A percentile compares a stretch with the other conserved stretches of the same genome.
Evolutionary conservation across 495 filamentous ascomycete genomes (phyloP).

Genomic region (Astrocystis sublimbata): DNA sequence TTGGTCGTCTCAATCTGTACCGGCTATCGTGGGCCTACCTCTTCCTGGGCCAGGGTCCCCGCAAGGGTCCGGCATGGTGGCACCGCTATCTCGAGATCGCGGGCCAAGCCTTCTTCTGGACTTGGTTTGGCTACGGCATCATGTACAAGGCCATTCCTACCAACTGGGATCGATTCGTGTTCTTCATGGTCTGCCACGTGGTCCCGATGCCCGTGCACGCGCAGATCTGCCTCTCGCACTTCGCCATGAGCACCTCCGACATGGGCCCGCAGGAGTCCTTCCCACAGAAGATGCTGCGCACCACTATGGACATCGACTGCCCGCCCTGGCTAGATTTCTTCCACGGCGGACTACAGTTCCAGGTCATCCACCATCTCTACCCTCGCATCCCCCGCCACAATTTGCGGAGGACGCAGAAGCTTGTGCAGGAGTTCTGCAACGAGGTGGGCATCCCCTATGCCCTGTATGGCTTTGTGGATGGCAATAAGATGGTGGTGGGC

Average conservation of each 20-base stretch:
- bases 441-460: slow-evolving; percentile 94
- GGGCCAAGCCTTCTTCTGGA: slow-evolving; percentile 89
- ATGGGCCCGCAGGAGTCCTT: slow-evolving; percentile 86
- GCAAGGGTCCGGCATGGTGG: slow-evolving; percentile 84
- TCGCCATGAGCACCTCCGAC: slow-evolving; percentile 94
- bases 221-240: slow-evolving; percentile 95
- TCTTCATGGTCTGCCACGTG: slow-evolving; percentile 83
- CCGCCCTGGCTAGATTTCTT: slow-evolving; percentile 94
- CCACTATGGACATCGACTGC: slow-evolving; percentile 98
- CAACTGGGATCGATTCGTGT: slow-evolving; percentile 67
- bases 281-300: slow-evolving; percentile 94
- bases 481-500: slow-evolving; percentile 86
- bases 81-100: slow-evolving; percentile 81
- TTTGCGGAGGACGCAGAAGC: slow-evolving; percentile 74
- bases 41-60: slow-evolving; percentile 71
- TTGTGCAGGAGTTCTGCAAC: slow-evolving; percentile 85
- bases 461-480: slow-evolving; percentile 88
- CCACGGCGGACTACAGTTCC: slow-evolving; percentile 95
- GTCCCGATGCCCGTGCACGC: slow-evolving; percentile 86
- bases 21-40: slow-evolving; percentile 81
- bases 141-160: slow-evolving; percentile 76
- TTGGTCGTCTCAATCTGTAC: slow-evolving; percentile 94
- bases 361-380: slow-evolving; percentile 93
- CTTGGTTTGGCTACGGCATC: slow-evolving; percentile 87
- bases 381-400: slow-evolving; percentile 96